phyloP scores from a whole-genome alignment of 208 protist genomes.

The Trypanosoma congolense region DNA sequence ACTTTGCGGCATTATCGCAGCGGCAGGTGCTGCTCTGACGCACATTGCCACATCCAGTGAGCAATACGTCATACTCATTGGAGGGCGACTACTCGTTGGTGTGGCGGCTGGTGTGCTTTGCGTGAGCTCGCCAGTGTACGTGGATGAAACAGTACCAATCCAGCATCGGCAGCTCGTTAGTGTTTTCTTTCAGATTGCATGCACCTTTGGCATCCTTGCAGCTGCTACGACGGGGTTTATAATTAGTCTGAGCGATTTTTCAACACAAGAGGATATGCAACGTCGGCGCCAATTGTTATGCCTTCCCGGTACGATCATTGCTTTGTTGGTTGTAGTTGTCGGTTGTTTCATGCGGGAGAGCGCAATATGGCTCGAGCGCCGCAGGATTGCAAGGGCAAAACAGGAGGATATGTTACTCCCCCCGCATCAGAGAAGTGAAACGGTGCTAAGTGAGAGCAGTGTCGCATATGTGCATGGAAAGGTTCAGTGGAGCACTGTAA shows the following conservation, averaged over 20 bases:
- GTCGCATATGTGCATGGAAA: not conserved
- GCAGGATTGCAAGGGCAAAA: not conserved
- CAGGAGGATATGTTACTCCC: not conserved
- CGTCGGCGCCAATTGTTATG: constrained; percentile 27
- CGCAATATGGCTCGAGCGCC: constrained; percentile 7
- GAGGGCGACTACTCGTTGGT: constrained; percentile 27
- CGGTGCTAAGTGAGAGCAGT: not conserved
- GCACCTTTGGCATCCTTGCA: constrained; percentile 29
- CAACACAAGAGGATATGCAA: constrained; percentile 22
- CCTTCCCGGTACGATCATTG: constrained; percentile 12
- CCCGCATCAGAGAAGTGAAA: not conserved
- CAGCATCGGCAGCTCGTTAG: constrained; percentile 22
- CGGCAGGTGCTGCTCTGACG: constrained; percentile 16
- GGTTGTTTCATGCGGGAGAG: constrained; percentile 13
- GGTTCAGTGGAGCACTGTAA: constrained; percentile 6
- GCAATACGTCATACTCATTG: constrained; percentile 27
- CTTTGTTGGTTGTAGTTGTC: constrained; percentile 10
- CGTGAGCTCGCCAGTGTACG: constrained; percentile 26
- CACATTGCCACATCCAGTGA: constrained; percentile 26
- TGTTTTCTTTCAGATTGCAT: constrained; percentile 33
- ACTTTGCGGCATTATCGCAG: constrained; percentile 16
- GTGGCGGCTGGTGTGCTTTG: constrained; percentile 24
- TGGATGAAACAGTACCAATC: constrained; percentile 20
- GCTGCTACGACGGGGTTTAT: constrained; percentile 24
- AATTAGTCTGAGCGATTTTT: constrained; percentile 21